phyloP scores from a whole-genome alignment of 2,329 filamentous ascomycete species.

The Phaeosphaeria sp. region DNA sequence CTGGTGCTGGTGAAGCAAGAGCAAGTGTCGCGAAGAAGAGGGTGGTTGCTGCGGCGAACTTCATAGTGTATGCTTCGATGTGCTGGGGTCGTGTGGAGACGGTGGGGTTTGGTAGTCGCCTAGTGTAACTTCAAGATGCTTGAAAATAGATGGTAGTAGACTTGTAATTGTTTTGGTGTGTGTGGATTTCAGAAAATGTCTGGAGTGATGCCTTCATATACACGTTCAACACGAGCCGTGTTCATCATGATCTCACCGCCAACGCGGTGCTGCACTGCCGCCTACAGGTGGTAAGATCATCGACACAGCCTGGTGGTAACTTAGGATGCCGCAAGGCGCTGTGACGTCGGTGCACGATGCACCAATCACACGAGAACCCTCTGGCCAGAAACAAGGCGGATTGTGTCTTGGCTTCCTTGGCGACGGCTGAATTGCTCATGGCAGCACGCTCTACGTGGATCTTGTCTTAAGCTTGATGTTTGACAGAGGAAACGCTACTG shows the following conservation, averaged over 20 bases:
- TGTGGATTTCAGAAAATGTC: not conserved
- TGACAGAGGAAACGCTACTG: not conserved
- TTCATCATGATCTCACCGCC: constrained; percentile 7
- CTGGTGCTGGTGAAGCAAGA: constrained; percentile 35
- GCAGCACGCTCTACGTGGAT: not conserved
- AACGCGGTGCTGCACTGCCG: not conserved
- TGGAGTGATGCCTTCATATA: not conserved
- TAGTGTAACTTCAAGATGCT: not conserved
- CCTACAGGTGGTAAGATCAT: constrained; percentile 9
- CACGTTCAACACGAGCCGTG: not conserved
- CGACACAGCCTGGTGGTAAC: constrained; percentile 25
- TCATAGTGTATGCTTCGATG: constrained; percentile 26
- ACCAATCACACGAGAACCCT: constrained; percentile 11
- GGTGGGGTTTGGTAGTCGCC: not conserved
- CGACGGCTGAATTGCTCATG: not conserved
- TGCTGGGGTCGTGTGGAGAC: not conserved
- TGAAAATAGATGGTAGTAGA: not conserved
- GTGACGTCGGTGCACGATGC: constrained; percentile 13
- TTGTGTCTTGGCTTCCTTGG: not conserved
- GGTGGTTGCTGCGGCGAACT: constrained; percentile 25
- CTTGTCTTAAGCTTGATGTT: not conserved
- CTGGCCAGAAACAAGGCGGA: not conserved
- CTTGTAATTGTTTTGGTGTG: not conserved
- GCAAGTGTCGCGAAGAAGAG: constrained; percentile 34
- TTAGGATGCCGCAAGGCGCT: constrained; percentile 5